A percentile compares a stretch with the other conserved stretches of the same genome.
Evolutionary conservation across 805 yeast species (phyloP).

Genomic region (Kodamaea kaohsiungensis): DNA sequence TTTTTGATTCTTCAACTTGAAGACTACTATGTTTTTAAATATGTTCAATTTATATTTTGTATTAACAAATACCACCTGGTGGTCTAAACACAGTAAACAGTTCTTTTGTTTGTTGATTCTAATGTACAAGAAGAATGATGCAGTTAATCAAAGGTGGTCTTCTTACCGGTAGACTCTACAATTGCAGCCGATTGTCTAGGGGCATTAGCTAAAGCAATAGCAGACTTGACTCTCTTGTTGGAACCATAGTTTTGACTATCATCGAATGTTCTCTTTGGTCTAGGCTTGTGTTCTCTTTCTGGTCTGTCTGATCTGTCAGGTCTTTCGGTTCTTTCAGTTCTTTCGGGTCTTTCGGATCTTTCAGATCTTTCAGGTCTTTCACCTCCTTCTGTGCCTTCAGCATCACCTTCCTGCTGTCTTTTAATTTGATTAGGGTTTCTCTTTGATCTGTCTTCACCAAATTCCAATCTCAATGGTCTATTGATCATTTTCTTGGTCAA

Average conservation of each 20-base stretch:
- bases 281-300: constrained; percentile 13
- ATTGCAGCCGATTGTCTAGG: constrained; percentile 88
- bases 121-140: constrained; percentile 2
- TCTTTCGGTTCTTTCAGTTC: constrained; percentile 14
- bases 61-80: not conserved
- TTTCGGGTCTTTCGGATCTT: constrained; percentile 7
- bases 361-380: constrained; percentile 25
- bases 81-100: not conserved
- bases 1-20: not conserved
- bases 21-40: not conserved
- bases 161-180: constrained; percentile 89
- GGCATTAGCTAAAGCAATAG: constrained; percentile 84
- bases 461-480: constrained; percentile 82
- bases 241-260: constrained; percentile 21
- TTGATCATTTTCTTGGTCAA: constrained; percentile 65
- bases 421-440: constrained; percentile 50
- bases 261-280: constrained; percentile 17
- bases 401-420: constrained; percentile 24
- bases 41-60: constrained; percentile 4
- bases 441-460: constrained; percentile 92
- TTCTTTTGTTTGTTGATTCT: not conserved
- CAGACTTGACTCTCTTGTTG: constrained; percentile 63
- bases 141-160: constrained; percentile 61
- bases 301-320: constrained; percentile 22
- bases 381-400: constrained; percentile 10